phyloP scores from a whole-genome alignment of 805 yeast species.

The Komagataella populi region DNA sequence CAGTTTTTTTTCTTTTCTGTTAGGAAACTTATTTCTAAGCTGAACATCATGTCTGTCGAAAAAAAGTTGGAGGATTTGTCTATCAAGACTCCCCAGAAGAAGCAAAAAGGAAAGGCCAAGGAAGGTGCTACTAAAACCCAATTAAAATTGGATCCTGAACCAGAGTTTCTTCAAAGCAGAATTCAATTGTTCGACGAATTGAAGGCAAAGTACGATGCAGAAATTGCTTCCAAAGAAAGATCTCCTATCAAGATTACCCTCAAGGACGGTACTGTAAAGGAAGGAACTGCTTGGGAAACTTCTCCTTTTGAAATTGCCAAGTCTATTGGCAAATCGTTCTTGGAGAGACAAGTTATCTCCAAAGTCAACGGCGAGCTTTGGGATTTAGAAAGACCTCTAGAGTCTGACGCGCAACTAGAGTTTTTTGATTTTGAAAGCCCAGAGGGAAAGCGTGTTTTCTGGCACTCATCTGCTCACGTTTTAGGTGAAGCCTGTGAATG shows the following conservation, averaged over 20 bases:
- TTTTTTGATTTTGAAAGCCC: conserved; percentile 83
- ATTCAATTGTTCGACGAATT: conserved; percentile 67
- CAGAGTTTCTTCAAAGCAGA: conserved; percentile 75
- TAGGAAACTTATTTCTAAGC: conserved; percentile 34
- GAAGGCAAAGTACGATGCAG: conserved; percentile 64
- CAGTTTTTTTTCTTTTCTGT: conserved; percentile 7
- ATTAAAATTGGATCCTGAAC: conserved; percentile 54
- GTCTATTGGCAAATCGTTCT: conserved; percentile 73
- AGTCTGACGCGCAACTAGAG: conserved; percentile 53
- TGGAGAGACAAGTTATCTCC: conserved; percentile 82
- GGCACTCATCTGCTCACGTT: conserved; percentile 99
- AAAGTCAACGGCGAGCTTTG: conserved; percentile 84
- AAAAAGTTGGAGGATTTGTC: conserved; percentile 9
- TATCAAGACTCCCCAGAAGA: conserved; percentile 12
- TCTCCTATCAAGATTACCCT: conserved; percentile 61
- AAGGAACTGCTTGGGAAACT: conserved; percentile 81
- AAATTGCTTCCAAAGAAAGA: conserved; percentile 45
- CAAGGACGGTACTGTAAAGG: conserved; percentile 73
- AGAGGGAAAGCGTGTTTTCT: conserved; percentile 93
- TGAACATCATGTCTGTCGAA: conserved; percentile 26
- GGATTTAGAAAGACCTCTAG: conserved; percentile 94
- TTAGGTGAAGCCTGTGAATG: conserved; percentile 97
- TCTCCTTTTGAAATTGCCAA: conserved; percentile 79
- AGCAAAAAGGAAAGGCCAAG: conserved; percentile 26
- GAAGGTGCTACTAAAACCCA: conserved; percentile 25